Evolutionary conservation across 2,329 filamentous ascomycete species (phyloP), one percentile per base, ranked within the genome.

Genomic region (Leptosphaerulina australis): DNA sequence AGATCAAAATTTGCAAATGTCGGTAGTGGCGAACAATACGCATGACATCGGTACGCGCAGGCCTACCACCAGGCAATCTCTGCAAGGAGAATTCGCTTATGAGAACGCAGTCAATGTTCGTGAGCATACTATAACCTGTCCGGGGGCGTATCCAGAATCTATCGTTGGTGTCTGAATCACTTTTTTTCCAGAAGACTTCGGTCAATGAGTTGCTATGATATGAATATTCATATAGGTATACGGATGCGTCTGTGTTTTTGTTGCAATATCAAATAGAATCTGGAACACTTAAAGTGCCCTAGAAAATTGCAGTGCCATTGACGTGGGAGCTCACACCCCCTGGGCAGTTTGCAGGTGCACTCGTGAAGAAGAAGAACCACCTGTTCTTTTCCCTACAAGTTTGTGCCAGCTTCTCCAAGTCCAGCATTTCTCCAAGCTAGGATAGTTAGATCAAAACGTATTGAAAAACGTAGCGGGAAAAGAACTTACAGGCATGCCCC

Each of bases 361-460:
- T 85, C 0, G 81, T 82, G 18, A 88, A 76, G 71, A 88, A 79
- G 62, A 88, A 88, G 4, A 76, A 80, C 72, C 83, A 87, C 24
- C 79, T 74, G 44, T 77, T 75, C 64, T 77, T 74, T 64, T 77
- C 77, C 59, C 82, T 83, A 63, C 84, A 84, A 37, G 81, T 77
- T 29, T 72, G 72, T 0, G 81, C 76, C 33, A 86, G 69, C 31
- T 71, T 78, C 53, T 82, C 79, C 4, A 87, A 69, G 56, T 75
- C 72, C 28, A 74, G 26, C 70, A 75, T 73, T 56, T 75, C 72
- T 3, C 72, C 70, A 2, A 74, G 22, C 11, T n/a, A n/a, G n/a
- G n/a, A n/a, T n/a, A n/a, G n/a, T n/a, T n/a, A n/a, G n/a, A n/a
- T n/a, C n/a, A n/a, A n/a, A n/a, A n/a, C n/a, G n/a, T n/a, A n/a